Evolutionary conservation across 2,329 filamentous ascomycete genomes (phyloP).

Genomic region (Colletotrichum simmondsii): DNA sequence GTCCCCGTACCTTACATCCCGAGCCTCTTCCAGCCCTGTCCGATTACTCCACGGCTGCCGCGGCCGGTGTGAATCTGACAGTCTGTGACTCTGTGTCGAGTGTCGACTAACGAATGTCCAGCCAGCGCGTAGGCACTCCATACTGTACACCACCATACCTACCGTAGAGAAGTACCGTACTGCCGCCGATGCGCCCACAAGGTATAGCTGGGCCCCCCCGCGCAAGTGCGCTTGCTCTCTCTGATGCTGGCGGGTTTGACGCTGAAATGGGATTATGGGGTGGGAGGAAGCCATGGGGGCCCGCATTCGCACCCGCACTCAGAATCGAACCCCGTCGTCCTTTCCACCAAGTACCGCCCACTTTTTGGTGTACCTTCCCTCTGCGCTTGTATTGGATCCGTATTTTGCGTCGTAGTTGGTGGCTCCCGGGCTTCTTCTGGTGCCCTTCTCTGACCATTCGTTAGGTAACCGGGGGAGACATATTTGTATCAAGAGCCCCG

Average conservation of each 20-base stretch:
- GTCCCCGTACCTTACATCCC: constrained; percentile 4
- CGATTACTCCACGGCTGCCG: not conserved
- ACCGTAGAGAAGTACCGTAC: not conserved
- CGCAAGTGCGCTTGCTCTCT: not conserved
- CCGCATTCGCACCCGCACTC: constrained; percentile 24
- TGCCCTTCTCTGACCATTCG: not conserved
- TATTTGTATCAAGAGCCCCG: constrained; percentile 9
- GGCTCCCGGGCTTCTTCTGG: not conserved
- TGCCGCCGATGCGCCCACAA: not conserved
- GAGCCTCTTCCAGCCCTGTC: constrained; percentile 1
- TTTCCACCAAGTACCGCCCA: constrained; percentile 21
- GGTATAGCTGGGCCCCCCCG: not conserved
- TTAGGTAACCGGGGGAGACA: constrained; percentile 15
- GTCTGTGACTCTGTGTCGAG: no score
- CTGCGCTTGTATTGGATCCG: not conserved
- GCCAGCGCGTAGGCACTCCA: no score
- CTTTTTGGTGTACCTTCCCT: constrained; percentile 21
- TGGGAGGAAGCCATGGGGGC: constrained; percentile 15
- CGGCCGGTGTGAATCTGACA: not conserved
- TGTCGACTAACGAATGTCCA: not conserved
- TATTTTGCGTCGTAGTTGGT: not conserved
- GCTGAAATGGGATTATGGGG: constrained; percentile 25
- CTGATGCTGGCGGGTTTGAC: constrained; percentile 8
- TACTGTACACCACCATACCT: no score
- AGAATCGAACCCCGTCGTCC: constrained; percentile 7